Evolutionary conservation across 345 rosid genomes (phyloP), one percentile per base, ranked within the genome.

Genomic region (Rhodomyrtus tomentosa): DNA sequence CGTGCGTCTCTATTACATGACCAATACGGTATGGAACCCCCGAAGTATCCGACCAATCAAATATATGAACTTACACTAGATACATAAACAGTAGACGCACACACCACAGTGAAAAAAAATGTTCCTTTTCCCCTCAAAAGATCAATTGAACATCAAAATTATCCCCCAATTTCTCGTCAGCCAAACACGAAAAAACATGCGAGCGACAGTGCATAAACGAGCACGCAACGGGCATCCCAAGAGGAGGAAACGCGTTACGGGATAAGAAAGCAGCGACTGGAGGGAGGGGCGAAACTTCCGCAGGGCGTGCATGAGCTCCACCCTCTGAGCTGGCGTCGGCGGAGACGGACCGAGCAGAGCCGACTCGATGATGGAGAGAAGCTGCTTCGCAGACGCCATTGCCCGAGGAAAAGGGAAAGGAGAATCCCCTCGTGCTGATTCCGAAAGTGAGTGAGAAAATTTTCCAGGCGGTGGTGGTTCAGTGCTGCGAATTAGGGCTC

Each of bases 241-340:
- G 68, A 51, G 83, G 18, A 72, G 49, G 29, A 7, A 36, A n/a
- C 3, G 84, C 72, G 36, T 74, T 85, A 96, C 99, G 88, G 92
- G 92, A 85, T 91, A 94, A 25, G 92, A 93, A 53, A 96, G 97
- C 56, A 95, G 93, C n/a, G 94, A 89, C 84, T 88, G 92, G 82
- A 96, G 50, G 84, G 95, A 93, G 21, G 95, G 72, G 13, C 91
- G 93, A n/a, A 92, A 92, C 87, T 88, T 88, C 40, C 84, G 84
- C 21, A 83, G 79, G 76, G 84, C 51, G 32, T 59, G 84, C 51
- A 55, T 24, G 51, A 83, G 76, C 74, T 83, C 74, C 51, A 83
- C 74, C 51, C 51, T 49, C 76, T 83, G 79, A 16, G 84, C 50
- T 6, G 84, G 76, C 27, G 84, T n/a, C 50, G 72, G 84, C 45